phyloP scores from a whole-genome alignment of 1,139 yeast genomes.

The Taphrina betulina region DNA sequence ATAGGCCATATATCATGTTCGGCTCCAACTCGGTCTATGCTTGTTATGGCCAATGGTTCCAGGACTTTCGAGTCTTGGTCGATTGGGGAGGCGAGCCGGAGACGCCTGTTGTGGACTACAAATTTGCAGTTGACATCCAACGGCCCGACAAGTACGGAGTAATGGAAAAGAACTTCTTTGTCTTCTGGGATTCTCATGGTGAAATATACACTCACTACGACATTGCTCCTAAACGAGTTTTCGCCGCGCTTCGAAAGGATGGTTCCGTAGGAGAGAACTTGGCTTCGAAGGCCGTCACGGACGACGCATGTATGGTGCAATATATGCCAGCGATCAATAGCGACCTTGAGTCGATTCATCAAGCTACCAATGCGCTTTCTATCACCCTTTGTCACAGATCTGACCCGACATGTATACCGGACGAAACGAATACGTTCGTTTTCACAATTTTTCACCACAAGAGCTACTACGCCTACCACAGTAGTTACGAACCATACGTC shows the following conservation, averaged over 20 bases:
- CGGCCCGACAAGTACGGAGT: slow-evolving; percentile 16
- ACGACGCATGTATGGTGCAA: slow-evolving; percentile 9
- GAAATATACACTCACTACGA: slow-evolving; percentile 14
- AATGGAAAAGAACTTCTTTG: slow-evolving; percentile 27
- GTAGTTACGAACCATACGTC: slow-evolving; percentile 29
- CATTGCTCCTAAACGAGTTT: slow-evolving; percentile 11
- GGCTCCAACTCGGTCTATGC: slow-evolving; percentile 20
- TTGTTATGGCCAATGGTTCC: slow-evolving; percentile 25
- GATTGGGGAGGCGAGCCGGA: slow-evolving; percentile 15
- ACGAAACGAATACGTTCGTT: slow-evolving; percentile 12
- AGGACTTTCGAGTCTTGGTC: slow-evolving; percentile 10
- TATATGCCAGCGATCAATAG: slow-evolving; percentile 2
- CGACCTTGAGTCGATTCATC: slow-evolving; percentile 16
- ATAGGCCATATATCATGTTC: not conserved
- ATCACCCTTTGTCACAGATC: slow-evolving; percentile 23
- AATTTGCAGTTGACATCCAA: slow-evolving; percentile 15
- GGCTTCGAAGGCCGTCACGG: slow-evolving; percentile 1
- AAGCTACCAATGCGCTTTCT: slow-evolving; percentile 24
- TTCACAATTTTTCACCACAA: slow-evolving; percentile 28
- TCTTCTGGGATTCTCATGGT: slow-evolving; percentile 6
- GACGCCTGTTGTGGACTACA: not conserved
- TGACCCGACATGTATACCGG: slow-evolving; percentile 11
- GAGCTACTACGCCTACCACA: slow-evolving; percentile 24
- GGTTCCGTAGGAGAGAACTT: slow-evolving; percentile 21
- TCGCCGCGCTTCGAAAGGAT: slow-evolving; percentile 13